Evolutionary conservation across 2,329 filamentous ascomycete genomes (phyloP), one percentile per base, ranked within the genome.

Genomic region (Cladorrhinum sp.): DNA sequence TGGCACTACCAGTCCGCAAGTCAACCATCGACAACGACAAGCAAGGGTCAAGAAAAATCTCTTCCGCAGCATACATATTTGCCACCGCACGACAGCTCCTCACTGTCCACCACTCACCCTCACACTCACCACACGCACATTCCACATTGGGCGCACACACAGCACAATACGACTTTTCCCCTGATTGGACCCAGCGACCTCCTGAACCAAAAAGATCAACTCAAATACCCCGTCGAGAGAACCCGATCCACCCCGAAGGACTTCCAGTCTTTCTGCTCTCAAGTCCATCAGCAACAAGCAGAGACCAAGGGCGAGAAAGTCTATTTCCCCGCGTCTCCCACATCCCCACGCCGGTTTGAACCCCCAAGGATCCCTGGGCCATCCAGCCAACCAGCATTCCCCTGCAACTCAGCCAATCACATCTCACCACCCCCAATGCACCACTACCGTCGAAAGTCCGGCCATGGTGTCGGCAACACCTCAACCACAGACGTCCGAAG

Each of bases 401-500:
- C 51, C 55, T 56, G 61, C 61, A 5, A 21, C 10, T 46, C 42
- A 39, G 58, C 53, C 66, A 68, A 67, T 67, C 66, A 69, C 55
- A 63, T 16, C 20, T 20, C 39, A 49, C 60, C 65, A 23, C 46
- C 59, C 65, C 62, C 71, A 67, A 85, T 86, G 83, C 81, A 84
- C 73, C 82, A 86, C 72, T 78, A 77, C 62, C 80, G 83, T 68
- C 79, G 80, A 70, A 84, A 79, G 74, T 85, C 83, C 51, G 82
- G 83, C 63, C 80, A 83, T 73, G 75, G 73, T 68, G 77, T 79
- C 62, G 75, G 76, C 62, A 82, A 82, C 72, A 77, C 79, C 49
- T 83, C 82, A 58, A 77, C 77, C 73, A 83, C 82, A 48, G 83
- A 85, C 67, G 78, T 82, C 23, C 80, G 82, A 67, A 83, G 81